Percentiles rank a stretch among this genome's conserved stretches.
These are phyloP conservation scores for Trametes pubescens DNA, from an alignment of 1,284 basidiomycete species.

Conservation along the genomic window DNA sequence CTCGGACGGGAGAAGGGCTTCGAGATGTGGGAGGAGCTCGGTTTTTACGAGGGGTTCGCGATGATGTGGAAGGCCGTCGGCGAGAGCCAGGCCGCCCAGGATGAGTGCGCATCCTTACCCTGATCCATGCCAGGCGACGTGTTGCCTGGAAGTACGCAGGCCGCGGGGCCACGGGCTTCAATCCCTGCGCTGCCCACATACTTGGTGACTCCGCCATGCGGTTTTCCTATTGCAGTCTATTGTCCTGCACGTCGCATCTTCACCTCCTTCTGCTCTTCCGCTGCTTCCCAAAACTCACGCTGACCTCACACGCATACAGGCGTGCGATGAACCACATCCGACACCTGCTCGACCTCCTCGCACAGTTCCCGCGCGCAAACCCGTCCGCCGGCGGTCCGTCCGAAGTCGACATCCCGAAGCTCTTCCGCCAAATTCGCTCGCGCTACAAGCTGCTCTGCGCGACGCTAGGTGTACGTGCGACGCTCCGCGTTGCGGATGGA, in stretches of 20 bases:
- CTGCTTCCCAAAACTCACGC: constrained; percentile 11
- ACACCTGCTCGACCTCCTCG: constrained; percentile 75
- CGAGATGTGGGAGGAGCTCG: constrained; percentile 97
- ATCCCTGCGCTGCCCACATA: not conserved
- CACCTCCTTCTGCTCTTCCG: constrained; percentile 3
- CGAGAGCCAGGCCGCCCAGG: constrained; percentile 47
- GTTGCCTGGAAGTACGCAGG: too few relatives aligned
- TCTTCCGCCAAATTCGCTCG: constrained; percentile 87
- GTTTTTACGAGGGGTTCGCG: constrained; percentile 91
- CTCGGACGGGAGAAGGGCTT: constrained; percentile 92
- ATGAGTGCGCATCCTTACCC: constrained; percentile 54
- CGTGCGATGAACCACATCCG: constrained; percentile 72
- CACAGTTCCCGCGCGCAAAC: constrained; percentile 81
- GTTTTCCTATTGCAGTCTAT: not conserved
- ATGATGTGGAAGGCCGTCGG: constrained; percentile 68
- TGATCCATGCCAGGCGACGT: not conserved
- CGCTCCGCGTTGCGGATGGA: constrained; percentile 50
- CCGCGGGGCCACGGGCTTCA: not conserved
- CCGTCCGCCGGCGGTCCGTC: constrained; percentile 53
- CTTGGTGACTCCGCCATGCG: not conserved
- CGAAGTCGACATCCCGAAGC: constrained; percentile 76
- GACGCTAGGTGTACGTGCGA: constrained; percentile 79
- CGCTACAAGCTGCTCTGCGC: constrained; percentile 90
- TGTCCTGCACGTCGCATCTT: constrained; percentile 5
- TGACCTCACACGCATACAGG: constrained; percentile 44